Percentiles rank a stretch among this genome's conserved stretches.
Evolutionary conservation across 176 grass and related monocot genomes (phyloP).

Genomic region (Rhynchospora pubera): DNA sequence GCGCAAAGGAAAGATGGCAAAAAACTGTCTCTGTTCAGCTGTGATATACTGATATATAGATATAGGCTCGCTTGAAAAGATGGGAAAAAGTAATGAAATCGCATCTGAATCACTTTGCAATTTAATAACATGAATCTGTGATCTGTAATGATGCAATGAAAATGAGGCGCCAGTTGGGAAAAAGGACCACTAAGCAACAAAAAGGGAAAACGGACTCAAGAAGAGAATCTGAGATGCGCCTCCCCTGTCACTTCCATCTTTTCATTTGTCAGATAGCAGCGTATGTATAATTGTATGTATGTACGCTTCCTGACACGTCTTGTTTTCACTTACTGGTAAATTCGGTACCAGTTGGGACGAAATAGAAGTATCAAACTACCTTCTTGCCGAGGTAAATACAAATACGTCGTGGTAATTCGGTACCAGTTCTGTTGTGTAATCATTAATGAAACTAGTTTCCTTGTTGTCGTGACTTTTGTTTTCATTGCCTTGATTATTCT

Average conservation of each 20-base stretch:
- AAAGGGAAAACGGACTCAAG: not conserved
- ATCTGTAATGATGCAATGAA: not conserved
- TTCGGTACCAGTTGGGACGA: not conserved
- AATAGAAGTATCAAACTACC: no score
- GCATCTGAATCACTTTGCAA: not conserved
- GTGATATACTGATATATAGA: no score
- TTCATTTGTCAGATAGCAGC: slow-evolving; percentile 2
- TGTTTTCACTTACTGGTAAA: not conserved
- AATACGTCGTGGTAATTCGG: no score
- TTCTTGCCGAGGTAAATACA: no score
- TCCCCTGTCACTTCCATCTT: slow-evolving; percentile 1
- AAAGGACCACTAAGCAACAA: slow-evolving; percentile 4
- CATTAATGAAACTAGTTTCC: no score
- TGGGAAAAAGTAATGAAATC: not conserved
- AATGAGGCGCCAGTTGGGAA: not conserved
- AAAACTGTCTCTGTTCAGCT: not conserved
- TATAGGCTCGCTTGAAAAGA: not conserved
- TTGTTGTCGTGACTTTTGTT: no score
- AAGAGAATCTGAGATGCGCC: slow-evolving; percentile 18
- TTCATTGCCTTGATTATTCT: no score
- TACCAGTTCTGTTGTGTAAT: no score
- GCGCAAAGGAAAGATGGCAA: no score
- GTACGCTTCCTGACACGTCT: not conserved
- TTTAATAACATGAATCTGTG: not conserved
- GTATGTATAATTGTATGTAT: not conserved